phyloP scores from a whole-genome alignment of 768 basidiomycete genomes.

The Mycena polygramma region DNA sequence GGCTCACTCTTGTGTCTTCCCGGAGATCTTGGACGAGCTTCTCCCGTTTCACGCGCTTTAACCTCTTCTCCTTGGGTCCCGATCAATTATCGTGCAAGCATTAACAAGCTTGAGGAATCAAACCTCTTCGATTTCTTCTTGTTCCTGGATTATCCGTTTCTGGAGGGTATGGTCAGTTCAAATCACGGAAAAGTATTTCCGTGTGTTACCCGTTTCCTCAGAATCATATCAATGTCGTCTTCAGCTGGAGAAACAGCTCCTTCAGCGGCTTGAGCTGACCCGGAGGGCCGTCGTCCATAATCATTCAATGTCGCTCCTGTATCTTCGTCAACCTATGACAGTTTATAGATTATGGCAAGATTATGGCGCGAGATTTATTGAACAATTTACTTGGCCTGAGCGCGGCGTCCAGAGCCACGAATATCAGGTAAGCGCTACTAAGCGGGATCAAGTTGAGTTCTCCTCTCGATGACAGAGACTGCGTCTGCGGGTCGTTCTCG shows the following conservation, averaged over 20 bases:
- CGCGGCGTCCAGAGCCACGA: constrained; percentile 12
- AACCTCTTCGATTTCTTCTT: background rate
- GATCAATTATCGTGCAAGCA: background rate
- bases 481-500: background rate
- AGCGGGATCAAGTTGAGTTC: constrained; percentile 6
- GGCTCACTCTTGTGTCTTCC: background rate
- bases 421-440: background rate
- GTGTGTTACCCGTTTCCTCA: background rate
- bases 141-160: background rate
- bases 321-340: background rate
- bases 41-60: background rate
- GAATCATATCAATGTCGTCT: background rate
- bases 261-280: background rate
- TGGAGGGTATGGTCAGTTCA: background rate
- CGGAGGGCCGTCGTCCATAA: background rate
- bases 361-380: no score
- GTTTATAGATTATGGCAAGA: no score
- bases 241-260: background rate
- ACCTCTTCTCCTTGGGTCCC: background rate
- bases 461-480: background rate
- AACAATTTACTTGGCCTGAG: background rate
- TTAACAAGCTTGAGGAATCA: no score
- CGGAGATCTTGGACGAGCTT: background rate
- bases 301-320: background rate
- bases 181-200: background rate